These are phyloP conservation scores for Trametes villosa DNA, from an alignment of 768 basidiomycete genomes.

Conservation along the genomic window DNA sequence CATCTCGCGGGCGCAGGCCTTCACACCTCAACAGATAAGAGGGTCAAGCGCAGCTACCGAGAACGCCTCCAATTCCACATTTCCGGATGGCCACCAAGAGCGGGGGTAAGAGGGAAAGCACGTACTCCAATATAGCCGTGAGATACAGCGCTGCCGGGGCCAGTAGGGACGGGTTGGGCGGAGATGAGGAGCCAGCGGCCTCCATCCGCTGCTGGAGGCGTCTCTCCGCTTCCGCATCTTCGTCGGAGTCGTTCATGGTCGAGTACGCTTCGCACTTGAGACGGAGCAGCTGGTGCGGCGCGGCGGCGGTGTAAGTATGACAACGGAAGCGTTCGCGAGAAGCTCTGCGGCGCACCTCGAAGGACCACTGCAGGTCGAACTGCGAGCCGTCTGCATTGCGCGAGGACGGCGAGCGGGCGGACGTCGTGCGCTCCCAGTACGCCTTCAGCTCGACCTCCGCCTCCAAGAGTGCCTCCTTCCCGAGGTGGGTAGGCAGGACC, in stretches of 20 bases:
- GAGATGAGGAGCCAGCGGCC: constrained; percentile 50
- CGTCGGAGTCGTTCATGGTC: constrained; percentile 79
- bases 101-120: constrained; percentile 34
- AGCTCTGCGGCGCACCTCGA: constrained; percentile 54
- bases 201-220: constrained; percentile 68
- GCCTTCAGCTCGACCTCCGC: constrained; percentile 92
- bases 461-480: constrained; percentile 90
- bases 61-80: no score
- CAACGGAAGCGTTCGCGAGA: constrained; percentile 26
- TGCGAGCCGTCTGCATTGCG: constrained; percentile 51
- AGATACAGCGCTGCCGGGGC: constrained; percentile 88
- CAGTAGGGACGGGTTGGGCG: constrained; percentile 57
- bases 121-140: constrained; percentile 93
- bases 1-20: no score
- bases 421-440: constrained; percentile 79
- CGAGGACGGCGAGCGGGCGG: constrained; percentile 42
- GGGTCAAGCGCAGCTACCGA: no score
- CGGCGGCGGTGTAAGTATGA: neutral
- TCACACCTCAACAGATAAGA: no score
- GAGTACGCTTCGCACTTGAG: constrained; percentile 91
- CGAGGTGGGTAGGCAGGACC: constrained; percentile 77
- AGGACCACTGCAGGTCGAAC: constrained; percentile 76
- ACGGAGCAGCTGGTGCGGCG: constrained; percentile 60
- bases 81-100: no score
- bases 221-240: constrained; percentile 67